Percentiles rank a stretch among this genome's conserved stretches.
Conservation (phyloP, 768 basidiomycete species). For the Termitomyces sp. region DNA sequence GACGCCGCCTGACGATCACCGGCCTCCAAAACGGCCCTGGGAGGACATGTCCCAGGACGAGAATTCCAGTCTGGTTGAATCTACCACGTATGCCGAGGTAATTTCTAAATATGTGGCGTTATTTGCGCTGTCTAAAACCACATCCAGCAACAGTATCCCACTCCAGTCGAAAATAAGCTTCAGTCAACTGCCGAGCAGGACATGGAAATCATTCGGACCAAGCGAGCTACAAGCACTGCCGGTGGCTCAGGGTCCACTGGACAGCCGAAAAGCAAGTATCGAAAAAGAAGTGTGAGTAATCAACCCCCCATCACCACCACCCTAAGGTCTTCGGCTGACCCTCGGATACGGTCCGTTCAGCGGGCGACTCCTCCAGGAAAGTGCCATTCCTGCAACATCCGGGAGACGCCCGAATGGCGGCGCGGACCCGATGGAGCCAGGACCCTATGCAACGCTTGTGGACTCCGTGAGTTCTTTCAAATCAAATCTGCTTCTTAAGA, state of each 20-base stretch:
- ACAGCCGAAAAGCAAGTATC: constrained; percentile 76
- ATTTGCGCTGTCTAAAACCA: background rate
- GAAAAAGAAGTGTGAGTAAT: constrained; percentile 77
- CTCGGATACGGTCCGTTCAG: constrained; percentile 42
- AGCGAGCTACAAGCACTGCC: constrained; percentile 73
- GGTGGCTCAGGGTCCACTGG: constrained; percentile 46
- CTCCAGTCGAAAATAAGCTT: constrained; percentile 31
- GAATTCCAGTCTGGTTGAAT: constrained; percentile 25
- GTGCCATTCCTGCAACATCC: constrained; percentile 85
- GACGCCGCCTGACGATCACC: constrained; percentile 45
- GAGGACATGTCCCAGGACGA: constrained; percentile 64
- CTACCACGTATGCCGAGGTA: constrained; percentile 34
- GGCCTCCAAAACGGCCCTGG: constrained; percentile 79
- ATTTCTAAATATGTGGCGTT: constrained; percentile 1
- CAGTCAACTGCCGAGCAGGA: constrained; percentile 76
- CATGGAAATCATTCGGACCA: constrained; percentile 82
- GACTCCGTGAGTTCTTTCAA: constrained; percentile 59
- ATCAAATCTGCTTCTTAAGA: background rate
- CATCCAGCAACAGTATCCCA: constrained; percentile 26
- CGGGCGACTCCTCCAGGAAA: constrained; percentile 84
- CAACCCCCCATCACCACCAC: constrained; percentile 7
- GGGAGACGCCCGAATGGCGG: constrained; percentile 88
- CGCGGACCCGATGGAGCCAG: constrained; percentile 82
- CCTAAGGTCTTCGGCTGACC: constrained; percentile 16
- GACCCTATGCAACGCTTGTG: constrained; percentile 84